Evolutionary conservation across 192 early-diverging fungal species (phyloP).

Genomic region (Backusella mclennaniae): DNA sequence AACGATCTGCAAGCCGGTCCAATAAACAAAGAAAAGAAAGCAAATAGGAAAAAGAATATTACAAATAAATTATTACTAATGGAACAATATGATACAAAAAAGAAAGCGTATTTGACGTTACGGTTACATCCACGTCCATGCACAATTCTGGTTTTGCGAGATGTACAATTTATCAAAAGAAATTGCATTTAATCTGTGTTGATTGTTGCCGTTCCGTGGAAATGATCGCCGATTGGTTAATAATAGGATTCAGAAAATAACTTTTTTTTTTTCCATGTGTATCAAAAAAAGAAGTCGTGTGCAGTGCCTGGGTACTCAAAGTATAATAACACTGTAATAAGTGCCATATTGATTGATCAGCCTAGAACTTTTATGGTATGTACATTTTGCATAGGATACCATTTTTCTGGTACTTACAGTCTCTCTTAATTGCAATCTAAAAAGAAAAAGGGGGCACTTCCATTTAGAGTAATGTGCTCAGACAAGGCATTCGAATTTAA

Average conservation of each 20-base stretch:
- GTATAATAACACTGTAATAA: neutral
- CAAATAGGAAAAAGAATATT: neutral
- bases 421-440: neutral
- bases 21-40: conserved; percentile 1
- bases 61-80: neutral
- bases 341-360: neutral
- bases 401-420: neutral
- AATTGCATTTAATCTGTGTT: conserved; percentile 3
- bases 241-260: neutral
- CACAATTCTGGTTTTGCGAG: neutral
- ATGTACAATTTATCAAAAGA: conserved; percentile 1
- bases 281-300: neutral
- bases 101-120: neutral
- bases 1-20: neutral
- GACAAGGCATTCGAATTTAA: neutral
- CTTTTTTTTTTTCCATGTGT: neutral
- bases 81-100: neutral
- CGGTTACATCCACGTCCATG: neutral
- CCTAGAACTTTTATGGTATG: neutral
- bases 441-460: neutral
- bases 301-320: neutral
- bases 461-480: neutral
- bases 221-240: conserved; percentile 4
- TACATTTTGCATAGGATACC: neutral
- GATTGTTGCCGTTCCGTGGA: neutral